Evolutionary conservation across 306 rosid genomes (phyloP).

Genomic region (Erythrophleum fordii): DNA sequence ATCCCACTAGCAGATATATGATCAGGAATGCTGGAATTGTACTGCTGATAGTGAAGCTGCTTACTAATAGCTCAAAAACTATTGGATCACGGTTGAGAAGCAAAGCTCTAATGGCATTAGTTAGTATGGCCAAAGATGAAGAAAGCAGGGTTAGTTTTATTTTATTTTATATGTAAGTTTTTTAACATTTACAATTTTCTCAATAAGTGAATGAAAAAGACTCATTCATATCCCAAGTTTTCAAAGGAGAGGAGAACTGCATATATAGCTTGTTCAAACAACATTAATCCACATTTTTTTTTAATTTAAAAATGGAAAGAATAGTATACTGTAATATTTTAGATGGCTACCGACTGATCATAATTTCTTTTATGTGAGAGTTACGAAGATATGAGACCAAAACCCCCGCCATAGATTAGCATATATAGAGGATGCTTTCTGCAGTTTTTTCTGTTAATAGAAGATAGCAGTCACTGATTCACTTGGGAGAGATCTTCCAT

Average conservation of each 20-base stretch:
- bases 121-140: slow-evolving; percentile 62
- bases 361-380: background rate
- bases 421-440: background rate
- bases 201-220: background rate
- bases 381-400: background rate
- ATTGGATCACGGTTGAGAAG: slow-evolving; percentile 57
- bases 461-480: background rate
- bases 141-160: slow-evolving; percentile 63
- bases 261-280: background rate
- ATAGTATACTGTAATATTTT: background rate
- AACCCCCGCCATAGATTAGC: background rate
- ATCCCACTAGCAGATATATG: slow-evolving; percentile 46
- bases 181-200: slow-evolving; percentile 1
- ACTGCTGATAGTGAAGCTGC: slow-evolving; percentile 44
- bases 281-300: background rate
- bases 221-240: background rate
- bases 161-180: background rate
- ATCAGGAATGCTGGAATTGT: slow-evolving; percentile 56
- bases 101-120: slow-evolving; percentile 54
- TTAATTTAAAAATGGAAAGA: background rate
- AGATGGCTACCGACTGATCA: background rate
- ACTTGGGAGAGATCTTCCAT: background rate
- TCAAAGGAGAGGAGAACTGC: background rate
- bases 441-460: background rate
- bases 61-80: slow-evolving; percentile 55